These are phyloP conservation scores for Candida michaelii DNA, from an alignment of 805 yeast genomes.

Conservation along the genomic window DNA sequence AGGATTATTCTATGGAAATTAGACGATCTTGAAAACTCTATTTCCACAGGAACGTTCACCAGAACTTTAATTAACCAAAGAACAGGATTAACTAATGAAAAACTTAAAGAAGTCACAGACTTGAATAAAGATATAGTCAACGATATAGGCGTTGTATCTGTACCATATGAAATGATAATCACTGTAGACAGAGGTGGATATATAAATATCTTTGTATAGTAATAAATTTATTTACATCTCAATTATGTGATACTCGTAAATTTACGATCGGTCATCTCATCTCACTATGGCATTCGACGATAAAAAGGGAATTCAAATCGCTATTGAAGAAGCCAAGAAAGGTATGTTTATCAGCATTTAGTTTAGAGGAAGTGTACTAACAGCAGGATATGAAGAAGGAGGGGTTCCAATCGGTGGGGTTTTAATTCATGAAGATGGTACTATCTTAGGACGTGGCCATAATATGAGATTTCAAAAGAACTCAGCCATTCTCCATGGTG, in stretches of 20 bases:
- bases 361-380: constrained; percentile 9
- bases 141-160: constrained; percentile 44
- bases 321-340: constrained; percentile 67
- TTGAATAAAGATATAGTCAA: constrained; percentile 41
- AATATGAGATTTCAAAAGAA: constrained; percentile 84
- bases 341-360: constrained; percentile 34
- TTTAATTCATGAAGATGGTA: constrained; percentile 71
- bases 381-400: constrained; percentile 69
- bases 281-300: constrained; percentile 51
- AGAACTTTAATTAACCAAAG: constrained; percentile 8
- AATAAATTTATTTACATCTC: background rate
- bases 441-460: constrained; percentile 84
- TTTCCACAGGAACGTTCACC: constrained; percentile 10
- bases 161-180: constrained; percentile 60
- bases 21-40: constrained; percentile 12
- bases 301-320: constrained; percentile 62
- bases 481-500: constrained; percentile 89
- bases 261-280: background rate
- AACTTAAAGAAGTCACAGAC: background rate
- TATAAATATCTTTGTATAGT: constrained; percentile 23
- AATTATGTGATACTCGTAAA: background rate
- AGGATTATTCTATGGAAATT: constrained; percentile 14
- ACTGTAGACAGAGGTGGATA: constrained; percentile 68
- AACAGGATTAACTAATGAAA: constrained; percentile 12
- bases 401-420: constrained; percentile 90